Percentiles rank a stretch among this genome's conserved stretches.
phyloP scores from a whole-genome alignment of 2,329 filamentous ascomycete species.

The Aspergillus tubingensis region DNA sequence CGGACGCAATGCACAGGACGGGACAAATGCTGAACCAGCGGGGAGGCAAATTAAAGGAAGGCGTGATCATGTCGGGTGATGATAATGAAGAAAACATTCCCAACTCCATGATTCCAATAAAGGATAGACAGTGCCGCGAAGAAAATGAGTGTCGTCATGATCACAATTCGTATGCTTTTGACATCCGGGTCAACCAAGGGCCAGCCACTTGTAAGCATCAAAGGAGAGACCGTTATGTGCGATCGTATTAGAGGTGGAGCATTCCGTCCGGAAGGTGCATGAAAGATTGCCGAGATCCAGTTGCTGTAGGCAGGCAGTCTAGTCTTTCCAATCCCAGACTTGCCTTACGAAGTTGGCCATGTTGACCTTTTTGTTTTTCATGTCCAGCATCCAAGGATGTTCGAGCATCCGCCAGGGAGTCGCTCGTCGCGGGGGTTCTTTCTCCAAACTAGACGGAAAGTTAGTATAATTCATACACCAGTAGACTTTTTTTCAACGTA shows the following conservation, averaged over 20 bases:
- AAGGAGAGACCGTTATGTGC: conserved; percentile 26
- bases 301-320: conserved; percentile 16
- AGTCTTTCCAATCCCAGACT: conserved; percentile 95
- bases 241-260: conserved; percentile 20
- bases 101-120: conserved; percentile 25
- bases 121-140: conserved; percentile 23
- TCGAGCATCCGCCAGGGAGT: conserved; percentile 99
- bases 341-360: conserved; percentile 92
- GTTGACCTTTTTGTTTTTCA: conserved; percentile 93
- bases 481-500: conserved; percentile 45
- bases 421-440: conserved; percentile 81
- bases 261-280: conserved; percentile 10
- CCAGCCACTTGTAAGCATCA: conserved; percentile 30
- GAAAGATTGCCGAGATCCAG: conserved; percentile 1
- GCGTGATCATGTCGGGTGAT: conserved; percentile 20
- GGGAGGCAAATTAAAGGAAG: conserved; percentile 19
- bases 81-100: conserved; percentile 19
- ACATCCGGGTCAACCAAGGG: conserved; percentile 31
- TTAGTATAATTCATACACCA: conserved; percentile 6
- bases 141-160: conserved; percentile 28
- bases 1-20: conserved; percentile 14
- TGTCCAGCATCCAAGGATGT: conserved; percentile 98
- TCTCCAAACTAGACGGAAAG: conserved; percentile 71
- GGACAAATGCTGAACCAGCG: conserved; percentile 10
- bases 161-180: conserved; percentile 31